Conservation (phyloP, 352 stramenopile genomes). For the Pythium scleroteichum region DNA sequence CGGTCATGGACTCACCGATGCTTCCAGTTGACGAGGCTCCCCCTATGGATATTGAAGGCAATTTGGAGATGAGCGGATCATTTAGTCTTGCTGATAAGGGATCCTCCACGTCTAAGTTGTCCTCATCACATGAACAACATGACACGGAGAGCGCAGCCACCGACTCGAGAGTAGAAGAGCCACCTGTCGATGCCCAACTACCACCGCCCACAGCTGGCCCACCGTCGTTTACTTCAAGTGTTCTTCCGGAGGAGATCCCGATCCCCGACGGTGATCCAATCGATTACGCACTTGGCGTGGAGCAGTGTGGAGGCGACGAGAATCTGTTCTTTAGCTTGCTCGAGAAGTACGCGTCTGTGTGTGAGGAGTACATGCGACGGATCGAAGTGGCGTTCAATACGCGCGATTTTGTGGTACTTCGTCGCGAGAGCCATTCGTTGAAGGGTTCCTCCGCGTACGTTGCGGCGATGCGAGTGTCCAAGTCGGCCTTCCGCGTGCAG, state of each 20-base stretch:
- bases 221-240: slow-evolving; percentile 46
- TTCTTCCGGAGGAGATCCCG: slow-evolving; percentile 61
- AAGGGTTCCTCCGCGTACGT: slow-evolving; percentile 88
- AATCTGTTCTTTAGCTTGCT: slow-evolving; percentile 81
- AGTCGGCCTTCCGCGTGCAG: slow-evolving; percentile 79
- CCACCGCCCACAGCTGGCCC: slow-evolving; percentile 34
- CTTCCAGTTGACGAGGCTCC: slow-evolving; percentile 16
- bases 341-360: slow-evolving; percentile 75
- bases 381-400: slow-evolving; percentile 64
- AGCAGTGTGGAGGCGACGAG: slow-evolving; percentile 82
- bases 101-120: slow-evolving; percentile 11
- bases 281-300: slow-evolving; percentile 77
- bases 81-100: not conserved
- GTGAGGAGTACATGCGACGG: slow-evolving; percentile 73
- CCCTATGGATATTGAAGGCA: not conserved
- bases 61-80: slow-evolving; percentile 10
- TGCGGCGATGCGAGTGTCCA: slow-evolving; percentile 79
- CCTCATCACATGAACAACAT: not conserved
- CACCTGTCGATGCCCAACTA: not conserved
- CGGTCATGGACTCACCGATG: slow-evolving; percentile 22
- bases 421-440: slow-evolving; percentile 81
- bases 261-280: slow-evolving; percentile 81
- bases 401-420: slow-evolving; percentile 61
- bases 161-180: not conserved
- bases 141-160: slow-evolving; percentile 1